phyloP scores from a whole-genome alignment of 495 filamentous ascomycete genomes.

The Xylaria grammica region DNA sequence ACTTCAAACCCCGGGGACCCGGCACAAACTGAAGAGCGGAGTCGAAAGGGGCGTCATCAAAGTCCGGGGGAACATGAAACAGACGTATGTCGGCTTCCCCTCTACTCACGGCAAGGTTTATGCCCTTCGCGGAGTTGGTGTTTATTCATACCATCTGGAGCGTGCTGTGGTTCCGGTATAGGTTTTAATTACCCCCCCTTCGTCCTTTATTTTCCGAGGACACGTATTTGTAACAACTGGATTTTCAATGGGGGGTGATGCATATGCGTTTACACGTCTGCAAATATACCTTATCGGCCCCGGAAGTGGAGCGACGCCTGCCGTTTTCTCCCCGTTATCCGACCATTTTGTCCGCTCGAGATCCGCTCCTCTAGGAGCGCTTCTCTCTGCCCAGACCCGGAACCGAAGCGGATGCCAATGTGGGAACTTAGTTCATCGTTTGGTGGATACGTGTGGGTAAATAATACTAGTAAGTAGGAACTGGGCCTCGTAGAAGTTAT shows the following conservation, averaged over 20 bases:
- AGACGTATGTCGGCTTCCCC: too few species aligned
- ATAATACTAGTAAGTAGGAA: neutral
- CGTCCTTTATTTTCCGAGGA: neutral
- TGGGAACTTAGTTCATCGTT: neutral
- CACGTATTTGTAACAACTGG: neutral
- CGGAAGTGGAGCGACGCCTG: too few species aligned
- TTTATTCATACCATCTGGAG: neutral
- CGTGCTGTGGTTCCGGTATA: neutral
- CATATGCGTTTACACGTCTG: too few species aligned
- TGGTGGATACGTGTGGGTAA: neutral
- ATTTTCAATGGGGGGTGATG: too few species aligned
- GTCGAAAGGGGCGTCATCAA: too few species aligned
- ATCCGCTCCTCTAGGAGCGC: neutral
- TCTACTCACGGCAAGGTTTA: conserved; percentile 1
- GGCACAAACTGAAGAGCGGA: neutral
- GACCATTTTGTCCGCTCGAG: too few species aligned
- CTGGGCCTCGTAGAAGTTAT: too few species aligned
- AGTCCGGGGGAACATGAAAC: too few species aligned
- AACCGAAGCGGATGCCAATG: neutral
- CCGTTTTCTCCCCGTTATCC: too few species aligned
- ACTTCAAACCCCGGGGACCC: neutral
- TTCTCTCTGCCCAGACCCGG: neutral
- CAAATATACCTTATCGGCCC: too few species aligned
- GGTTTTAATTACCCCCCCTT: neutral
- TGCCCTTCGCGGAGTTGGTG: conserved; percentile 4